phyloP scores from a whole-genome alignment of 179 eudicot species.

The Heliamphora pulchella region DNA sequence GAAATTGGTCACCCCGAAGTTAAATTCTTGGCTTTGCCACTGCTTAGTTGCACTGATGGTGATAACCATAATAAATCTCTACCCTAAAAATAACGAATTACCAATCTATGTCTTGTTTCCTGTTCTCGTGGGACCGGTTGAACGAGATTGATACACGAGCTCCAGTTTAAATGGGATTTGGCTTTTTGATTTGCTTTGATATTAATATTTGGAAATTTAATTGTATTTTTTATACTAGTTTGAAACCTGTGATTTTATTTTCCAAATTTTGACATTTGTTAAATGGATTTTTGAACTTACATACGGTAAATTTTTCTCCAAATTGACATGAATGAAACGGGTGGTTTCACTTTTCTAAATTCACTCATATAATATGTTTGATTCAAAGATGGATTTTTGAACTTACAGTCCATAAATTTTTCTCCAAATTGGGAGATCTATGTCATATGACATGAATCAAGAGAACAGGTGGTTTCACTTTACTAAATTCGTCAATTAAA shows the following conservation, averaged over 20 bases:
- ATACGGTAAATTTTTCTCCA: not conserved
- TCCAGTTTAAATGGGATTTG: not conserved
- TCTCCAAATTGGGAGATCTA: not conserved
- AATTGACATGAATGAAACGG: not conserved
- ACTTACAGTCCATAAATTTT: not conserved
- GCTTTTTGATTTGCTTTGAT: not conserved
- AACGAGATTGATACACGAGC: not conserved
- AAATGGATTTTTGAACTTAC: not conserved
- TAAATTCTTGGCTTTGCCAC: too few species aligned
- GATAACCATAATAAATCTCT: too few species aligned
- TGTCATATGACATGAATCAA: not conserved
- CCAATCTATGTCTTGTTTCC: not conserved
- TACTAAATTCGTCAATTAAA: not conserved
- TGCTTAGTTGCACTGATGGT: too few species aligned
- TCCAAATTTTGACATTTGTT: not conserved
- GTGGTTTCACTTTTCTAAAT: too few species aligned
- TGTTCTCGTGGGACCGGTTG: not conserved
- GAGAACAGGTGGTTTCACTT: not conserved
- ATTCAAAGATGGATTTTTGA: not conserved
- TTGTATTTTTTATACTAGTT: not conserved
- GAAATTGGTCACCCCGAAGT: too few species aligned
- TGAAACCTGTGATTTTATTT: not conserved
- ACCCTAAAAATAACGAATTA: too few species aligned
- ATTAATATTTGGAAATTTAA: not conserved
- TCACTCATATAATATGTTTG: not conserved